phyloP scores from a whole-genome alignment of 1,284 basidiomycete species.

The Heterobasidion irregulare region DNA sequence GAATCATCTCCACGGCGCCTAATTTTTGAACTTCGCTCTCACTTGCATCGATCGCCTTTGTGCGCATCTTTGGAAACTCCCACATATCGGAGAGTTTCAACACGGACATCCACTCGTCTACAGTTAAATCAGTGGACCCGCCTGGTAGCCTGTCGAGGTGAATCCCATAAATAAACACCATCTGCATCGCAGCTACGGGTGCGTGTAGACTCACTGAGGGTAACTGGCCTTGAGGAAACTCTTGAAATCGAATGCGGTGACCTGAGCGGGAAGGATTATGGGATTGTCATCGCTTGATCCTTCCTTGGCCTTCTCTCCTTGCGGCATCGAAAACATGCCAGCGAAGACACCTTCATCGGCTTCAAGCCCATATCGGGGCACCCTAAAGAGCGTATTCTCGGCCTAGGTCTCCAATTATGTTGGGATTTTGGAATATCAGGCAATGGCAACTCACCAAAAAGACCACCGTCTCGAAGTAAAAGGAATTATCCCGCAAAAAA shows the following conservation, averaged over 20 bases:
- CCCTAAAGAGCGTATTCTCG: not conserved
- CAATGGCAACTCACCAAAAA: not conserved
- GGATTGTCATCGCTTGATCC: not conserved
- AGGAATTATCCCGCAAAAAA: not conserved
- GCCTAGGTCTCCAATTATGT: not conserved
- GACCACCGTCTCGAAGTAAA: not conserved
- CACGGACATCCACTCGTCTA: not conserved
- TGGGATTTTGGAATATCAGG: not conserved
- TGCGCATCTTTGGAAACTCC: not conserved
- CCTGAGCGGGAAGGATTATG: not conserved
- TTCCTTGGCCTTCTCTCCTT: not conserved
- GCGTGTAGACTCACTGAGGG: not conserved
- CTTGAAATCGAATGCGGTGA: not conserved
- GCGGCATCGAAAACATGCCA: not conserved
- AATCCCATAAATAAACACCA: too few species aligned
- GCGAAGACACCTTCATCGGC: not conserved
- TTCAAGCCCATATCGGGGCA: not conserved
- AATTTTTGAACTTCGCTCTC: not conserved
- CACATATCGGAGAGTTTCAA: not conserved
- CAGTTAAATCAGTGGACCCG: not conserved
- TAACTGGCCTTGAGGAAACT: not conserved
- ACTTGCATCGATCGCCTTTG: not conserved
- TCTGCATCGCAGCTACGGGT: not conserved
- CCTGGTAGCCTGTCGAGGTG: too few species aligned
- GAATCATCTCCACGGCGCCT: not conserved